Evolutionary conservation across 495 filamentous ascomycete genomes (phyloP).

Genomic region (Penicillium cosmopolitanum): DNA sequence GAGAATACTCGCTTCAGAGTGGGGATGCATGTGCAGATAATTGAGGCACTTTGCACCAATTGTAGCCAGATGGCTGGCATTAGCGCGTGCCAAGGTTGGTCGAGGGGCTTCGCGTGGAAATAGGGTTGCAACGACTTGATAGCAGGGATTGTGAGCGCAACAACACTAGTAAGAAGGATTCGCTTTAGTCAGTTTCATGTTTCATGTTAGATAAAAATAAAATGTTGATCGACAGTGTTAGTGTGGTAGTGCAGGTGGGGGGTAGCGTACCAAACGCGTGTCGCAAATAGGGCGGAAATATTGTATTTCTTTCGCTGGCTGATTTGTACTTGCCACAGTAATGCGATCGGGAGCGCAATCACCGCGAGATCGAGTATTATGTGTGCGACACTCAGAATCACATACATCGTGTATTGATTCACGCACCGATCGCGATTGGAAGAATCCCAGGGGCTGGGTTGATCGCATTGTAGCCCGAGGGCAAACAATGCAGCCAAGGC

Average conservation of each 20-base stretch:
- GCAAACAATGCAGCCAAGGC: constrained; percentile 9
- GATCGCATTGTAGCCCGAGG: constrained; percentile 11
- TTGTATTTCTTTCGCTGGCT: constrained; percentile 11
- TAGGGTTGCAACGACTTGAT: constrained; percentile 11
- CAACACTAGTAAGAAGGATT: constrained; percentile 5
- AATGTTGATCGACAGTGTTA: too few relatives aligned
- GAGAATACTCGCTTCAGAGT: constrained; percentile 19
- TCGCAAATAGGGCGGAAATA: constrained; percentile 15
- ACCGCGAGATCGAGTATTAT: constrained; percentile 13
- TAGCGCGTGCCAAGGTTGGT: constrained; percentile 12
- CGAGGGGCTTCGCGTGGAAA: constrained; percentile 1
- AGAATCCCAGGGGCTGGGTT: constrained; percentile 8
- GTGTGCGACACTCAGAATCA: constrained; percentile 1
- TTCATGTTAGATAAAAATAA: neutral
- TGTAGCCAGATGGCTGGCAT: constrained; percentile 25
- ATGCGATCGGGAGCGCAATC: constrained; percentile 9
- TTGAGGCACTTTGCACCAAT: constrained; percentile 16
- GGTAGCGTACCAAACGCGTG: constrained; percentile 12
- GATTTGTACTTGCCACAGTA: constrained; percentile 19
- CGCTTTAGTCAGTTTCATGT: neutral
- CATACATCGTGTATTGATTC: constrained; percentile 17
- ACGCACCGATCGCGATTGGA: constrained; percentile 7
- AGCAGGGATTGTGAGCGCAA: constrained; percentile 12
- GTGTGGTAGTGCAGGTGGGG: neutral
- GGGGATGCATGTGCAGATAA: constrained; percentile 22